Evolutionary conservation across 2,329 filamentous ascomycete species (phyloP), one percentile per base, ranked within the genome.

Genomic region (Beauveria sp.): DNA sequence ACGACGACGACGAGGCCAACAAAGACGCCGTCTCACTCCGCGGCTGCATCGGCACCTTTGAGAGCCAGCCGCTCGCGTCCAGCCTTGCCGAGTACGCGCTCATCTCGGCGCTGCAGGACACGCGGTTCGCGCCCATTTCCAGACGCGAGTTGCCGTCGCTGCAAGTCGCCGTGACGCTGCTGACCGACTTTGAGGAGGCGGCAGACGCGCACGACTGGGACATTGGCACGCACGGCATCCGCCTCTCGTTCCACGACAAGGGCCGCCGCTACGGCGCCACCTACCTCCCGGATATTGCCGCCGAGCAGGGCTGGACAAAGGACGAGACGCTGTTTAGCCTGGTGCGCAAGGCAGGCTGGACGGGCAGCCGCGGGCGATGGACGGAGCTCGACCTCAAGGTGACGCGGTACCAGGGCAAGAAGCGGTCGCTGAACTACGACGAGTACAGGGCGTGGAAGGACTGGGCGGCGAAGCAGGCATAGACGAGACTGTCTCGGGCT

Each of bases 31-130:
- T 87, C 71, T 83, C 82, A 26, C 83, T 99, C 47, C 88, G 94
- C 63, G 94, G 94, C 63, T 99, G 94, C 79, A 97, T 99, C 71
- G 94, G 94, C 67, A 99, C 93, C 2, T 99, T 97, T 70, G 89
- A 92, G 69, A 73, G 86, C 2, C 85, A 90, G 68, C 84, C 88
- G 55, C 83, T 99, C 14, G 80, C 85, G 34, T 75, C 83, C 1
- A 92, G 92, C 4, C 78, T 99, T 48, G 79, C 85, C 57, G 86
- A 85, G 63, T 97, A 97, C 75, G 89, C 92, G 52, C 76, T 96
- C 66, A 94, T 89, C 56, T 92, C 92, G 72, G 85, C 85, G 3
- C 75, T 88, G 24, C 76, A 86, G 61, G 86, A 89, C 73, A 79
- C 75, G 63, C 84, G 86, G 54, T 89, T 89, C 76, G 70, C 74